Base-by-base conservation (phyloP, 768 basidiomycete genomes). In the Mycena kentingensis region DNA sequence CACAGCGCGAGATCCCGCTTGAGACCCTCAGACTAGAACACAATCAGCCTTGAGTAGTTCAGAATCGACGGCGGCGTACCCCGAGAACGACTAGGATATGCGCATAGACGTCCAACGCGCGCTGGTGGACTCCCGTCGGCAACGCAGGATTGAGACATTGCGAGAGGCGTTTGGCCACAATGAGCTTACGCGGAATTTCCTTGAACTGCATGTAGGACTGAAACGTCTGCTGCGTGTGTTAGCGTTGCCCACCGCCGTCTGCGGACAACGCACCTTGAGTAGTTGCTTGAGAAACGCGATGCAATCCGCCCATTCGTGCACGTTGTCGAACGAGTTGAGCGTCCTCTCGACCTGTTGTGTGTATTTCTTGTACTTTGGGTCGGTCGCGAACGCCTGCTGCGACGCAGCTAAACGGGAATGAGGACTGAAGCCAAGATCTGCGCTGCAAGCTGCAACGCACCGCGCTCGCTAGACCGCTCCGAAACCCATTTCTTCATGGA, bases 241-340 rank as follows among this genome's bases (percentile, higher is more conserved):
- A 15, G 15, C 6, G 49, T 42, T 46, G 34, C 27, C 35, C n/a
- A 52, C 28, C 47, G 51, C 32, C 44, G 37, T 31, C 31, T 50
- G 29, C 31, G 46, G 8, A 28, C 3, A 28, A 58, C 68, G 37
- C 62, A 91, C 93, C 80, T 97, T 97, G 54, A 96, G 81, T 54
- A 97, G 71, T 60, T 94, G 89, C 66, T 95, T 95, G 68, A 99
- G 70, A 72, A 98, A 99, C 34, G 95, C 88, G 65, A 97, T 98
- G 68, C 94, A 98, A 73, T 99, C 97, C 54, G 97, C 95, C 97
- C 97, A 99, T 74, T 99, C 97, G 51, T 96, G 92, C 52, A 97
- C 93, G 64, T 85, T 91, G 65, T 97, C 94, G 64, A 99, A 98
- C 2, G 93, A 87, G 55, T 85, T 88, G 41, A 99, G 77, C 61